A percentile compares a stretch with the other conserved stretches of the same genome.
Conservation (phyloP, 2,329 filamentous ascomycete genomes). For the Onygenales sp. region DNA sequence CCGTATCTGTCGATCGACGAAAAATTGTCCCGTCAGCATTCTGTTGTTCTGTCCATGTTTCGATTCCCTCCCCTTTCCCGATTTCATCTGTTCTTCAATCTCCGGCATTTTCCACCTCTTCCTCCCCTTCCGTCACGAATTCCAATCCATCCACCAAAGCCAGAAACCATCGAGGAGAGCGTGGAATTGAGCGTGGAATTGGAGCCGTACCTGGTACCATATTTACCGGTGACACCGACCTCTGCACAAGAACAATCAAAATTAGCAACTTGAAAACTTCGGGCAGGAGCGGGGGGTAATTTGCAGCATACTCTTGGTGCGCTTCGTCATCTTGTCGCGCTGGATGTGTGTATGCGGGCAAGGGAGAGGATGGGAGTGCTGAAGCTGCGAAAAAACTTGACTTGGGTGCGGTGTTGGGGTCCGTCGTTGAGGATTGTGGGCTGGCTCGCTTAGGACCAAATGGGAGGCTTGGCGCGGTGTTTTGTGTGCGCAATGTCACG, state of each 20-base stretch:
- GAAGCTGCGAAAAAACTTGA: conserved; percentile 6
- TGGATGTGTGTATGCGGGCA: conserved; percentile 10
- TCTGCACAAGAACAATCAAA: conserved; percentile 33
- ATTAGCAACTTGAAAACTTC: conserved; percentile 17
- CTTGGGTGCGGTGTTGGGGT: neutral
- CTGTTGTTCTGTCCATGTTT: neutral
- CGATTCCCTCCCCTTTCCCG: neutral
- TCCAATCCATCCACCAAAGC: neutral
- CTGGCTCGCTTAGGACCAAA: conserved; percentile 13
- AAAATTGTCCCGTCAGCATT: conserved; percentile 14
- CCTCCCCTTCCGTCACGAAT: conserved; percentile 6
- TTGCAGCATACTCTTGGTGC: conserved; percentile 62
- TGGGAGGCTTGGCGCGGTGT: conserved; percentile 5
- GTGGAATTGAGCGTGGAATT: neutral
- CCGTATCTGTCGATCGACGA: conserved; percentile 60
- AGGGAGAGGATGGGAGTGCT: conserved; percentile 8
- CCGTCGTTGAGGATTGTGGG: conserved; percentile 9
- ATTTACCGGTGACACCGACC: conserved; percentile 98
- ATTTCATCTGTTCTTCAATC: neutral
- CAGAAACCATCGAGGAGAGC: neutral
- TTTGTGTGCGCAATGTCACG: neutral
- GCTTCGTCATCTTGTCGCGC: conserved; percentile 74
- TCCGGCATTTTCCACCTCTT: conserved; percentile 7
- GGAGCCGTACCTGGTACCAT: conserved; percentile 77
- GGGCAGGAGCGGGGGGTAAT: conserved; percentile 4